Evolutionary conservation across 371 early-diverging fungal species (phyloP), one percentile per base, ranked within the genome.

Genomic region (Apophysomyces ossiformis): DNA sequence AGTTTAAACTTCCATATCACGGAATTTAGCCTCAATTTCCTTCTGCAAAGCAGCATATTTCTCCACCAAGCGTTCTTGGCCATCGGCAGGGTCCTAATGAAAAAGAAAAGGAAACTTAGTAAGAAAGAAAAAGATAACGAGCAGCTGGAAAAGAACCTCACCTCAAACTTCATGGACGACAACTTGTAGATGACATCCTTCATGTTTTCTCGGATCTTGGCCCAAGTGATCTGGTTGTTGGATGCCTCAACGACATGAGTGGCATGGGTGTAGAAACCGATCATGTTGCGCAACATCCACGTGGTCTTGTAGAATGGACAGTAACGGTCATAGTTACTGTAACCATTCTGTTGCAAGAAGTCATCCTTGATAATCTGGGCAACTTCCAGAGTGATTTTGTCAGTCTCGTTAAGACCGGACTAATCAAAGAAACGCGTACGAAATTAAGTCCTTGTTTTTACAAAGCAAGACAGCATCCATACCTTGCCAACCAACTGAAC

Each of bases 331-430:
- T 99, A 99, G 70, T 86, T 85, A 61, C 99, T 99, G 88, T 99
- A 99, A 45, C 99, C 99, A 83, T 99, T 99, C 81, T 99, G 99
- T 85, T 99, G 99, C 84, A 99, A 87, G 85, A 99, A 99, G 82
- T 99, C 99, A 77, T 99, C 99, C 90, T 99, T 99, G 76, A 99
- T 96, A 69, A 99, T 84, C 75, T 95, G 95, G 61, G 99, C 97
- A 56, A 99, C 89, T 71, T 99, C 99, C 62, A 99, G 87, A 15
- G 98, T 97, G 76, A 99, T 96, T 90, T 99, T 99, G 83, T 99
- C 99, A 16, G 93, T 85, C 77, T 99, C 99, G 18, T 97, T 98
- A 69, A 99, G 87, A 56, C 98, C 96, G 64, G 90, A 93, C 91
- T 83, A 72, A 18, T 36, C 13, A 43, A 18, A 37, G 32, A 16